Percentiles rank a stretch among this genome's conserved stretches.
phyloP scores from a whole-genome alignment of 805 yeast species.

The Wickerhamomyces tratensis region DNA sequence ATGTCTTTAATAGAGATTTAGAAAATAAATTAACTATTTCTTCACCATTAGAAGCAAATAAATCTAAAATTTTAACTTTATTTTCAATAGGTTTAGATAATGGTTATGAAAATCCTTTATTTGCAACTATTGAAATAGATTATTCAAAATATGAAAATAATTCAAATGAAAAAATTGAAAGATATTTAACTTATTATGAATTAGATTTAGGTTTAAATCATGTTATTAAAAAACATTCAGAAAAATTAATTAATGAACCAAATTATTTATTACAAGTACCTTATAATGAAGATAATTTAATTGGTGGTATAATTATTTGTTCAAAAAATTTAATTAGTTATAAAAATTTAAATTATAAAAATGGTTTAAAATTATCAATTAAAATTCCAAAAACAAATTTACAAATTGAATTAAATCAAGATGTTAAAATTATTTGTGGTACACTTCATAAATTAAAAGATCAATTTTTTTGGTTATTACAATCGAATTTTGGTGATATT shows the following conservation, averaged over 20 bases:
- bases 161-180: slow-evolving; percentile 17
- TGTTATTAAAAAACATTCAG: slow-evolving; percentile 44
- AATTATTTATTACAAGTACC: slow-evolving; percentile 60
- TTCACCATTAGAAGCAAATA: slow-evolving; percentile 66
- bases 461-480: slow-evolving; percentile 58
- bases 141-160: slow-evolving; percentile 24
- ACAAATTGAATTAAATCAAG: slow-evolving; percentile 8
- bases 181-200: slow-evolving; percentile 58
- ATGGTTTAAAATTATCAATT: slow-evolving; percentile 21
- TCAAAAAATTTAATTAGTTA: slow-evolving; percentile 45
- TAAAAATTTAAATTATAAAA: slow-evolving; percentile 30
- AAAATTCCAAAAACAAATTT: slow-evolving; percentile 45
- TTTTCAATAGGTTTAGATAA: slow-evolving; percentile 55
- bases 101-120: slow-evolving; percentile 74
- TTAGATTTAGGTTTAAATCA: slow-evolving; percentile 81
- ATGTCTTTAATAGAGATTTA: slow-evolving; percentile 44
- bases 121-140: slow-evolving; percentile 70
- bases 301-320: slow-evolving; percentile 55
- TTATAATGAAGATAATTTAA: slow-evolving; percentile 58
- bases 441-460: slow-evolving; percentile 57
- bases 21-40: slow-evolving; percentile 40
- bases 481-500: slow-evolving; percentile 63
- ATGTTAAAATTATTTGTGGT: slow-evolving; percentile 38
- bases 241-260: slow-evolving; percentile 28
- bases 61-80: slow-evolving; percentile 42